A percentile compares a stretch with the other conserved stretches of the same genome.
These are phyloP conservation scores for Porphyrellus cyaneotinctus DNA, from an alignment of 768 basidiomycete species.

Conservation along the genomic window DNA sequence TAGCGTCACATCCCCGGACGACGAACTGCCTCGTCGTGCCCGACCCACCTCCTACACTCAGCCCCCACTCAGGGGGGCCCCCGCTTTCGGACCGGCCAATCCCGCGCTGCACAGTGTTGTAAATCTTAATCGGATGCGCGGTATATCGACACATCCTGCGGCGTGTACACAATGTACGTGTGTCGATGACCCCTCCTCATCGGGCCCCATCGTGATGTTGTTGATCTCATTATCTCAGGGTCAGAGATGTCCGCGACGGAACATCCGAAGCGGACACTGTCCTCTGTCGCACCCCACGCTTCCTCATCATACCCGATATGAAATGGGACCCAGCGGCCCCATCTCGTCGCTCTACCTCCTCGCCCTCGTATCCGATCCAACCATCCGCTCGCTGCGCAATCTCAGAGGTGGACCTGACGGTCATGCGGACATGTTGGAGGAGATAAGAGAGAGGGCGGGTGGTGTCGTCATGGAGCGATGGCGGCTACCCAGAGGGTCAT, in stretches of 20 bases:
- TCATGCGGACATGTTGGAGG: conserved; percentile 65
- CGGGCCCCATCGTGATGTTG: background rate
- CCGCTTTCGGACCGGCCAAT: too few relatives aligned
- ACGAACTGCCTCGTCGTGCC: too few relatives aligned
- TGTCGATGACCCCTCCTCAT: background rate
- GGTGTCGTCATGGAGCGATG: conserved; percentile 57
- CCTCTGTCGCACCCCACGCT: conserved; percentile 58
- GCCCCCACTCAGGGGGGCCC: too few relatives aligned
- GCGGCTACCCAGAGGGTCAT: conserved; percentile 54
- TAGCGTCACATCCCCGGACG: too few relatives aligned
- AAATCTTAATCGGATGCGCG: too few relatives aligned
- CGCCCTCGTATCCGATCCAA: conserved; percentile 60
- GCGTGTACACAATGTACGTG: conserved; percentile 70
- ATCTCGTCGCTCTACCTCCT: conserved; percentile 75
- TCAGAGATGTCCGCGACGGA: conserved; percentile 78
- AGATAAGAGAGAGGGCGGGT: conserved; percentile 56
- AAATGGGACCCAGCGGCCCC: conserved; percentile 88
- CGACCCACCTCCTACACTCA: too few relatives aligned
- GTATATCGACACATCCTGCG: conserved; percentile 69
- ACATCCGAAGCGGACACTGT: conserved; percentile 71
- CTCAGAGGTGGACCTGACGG: conserved; percentile 45
- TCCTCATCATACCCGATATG: conserved; percentile 89
- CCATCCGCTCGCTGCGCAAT: conserved; percentile 73
- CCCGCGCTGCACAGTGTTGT: too few relatives aligned
- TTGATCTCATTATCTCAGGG: conserved; percentile 57